phyloP scores from a whole-genome alignment of 2,329 filamentous ascomycete species.

The Cadophora sp. region DNA sequence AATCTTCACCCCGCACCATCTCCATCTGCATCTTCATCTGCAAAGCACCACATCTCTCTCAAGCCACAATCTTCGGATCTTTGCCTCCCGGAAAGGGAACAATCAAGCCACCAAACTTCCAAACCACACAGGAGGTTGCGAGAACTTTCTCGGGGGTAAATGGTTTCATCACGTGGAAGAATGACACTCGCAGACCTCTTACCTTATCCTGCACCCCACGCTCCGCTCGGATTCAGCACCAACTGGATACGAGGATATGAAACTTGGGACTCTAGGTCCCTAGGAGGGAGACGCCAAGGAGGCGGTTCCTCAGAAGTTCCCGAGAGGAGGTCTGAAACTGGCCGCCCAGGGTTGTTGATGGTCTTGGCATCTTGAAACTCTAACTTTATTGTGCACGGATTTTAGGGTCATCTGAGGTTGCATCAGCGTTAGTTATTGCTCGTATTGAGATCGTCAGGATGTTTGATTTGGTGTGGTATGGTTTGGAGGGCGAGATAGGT shows the following conservation, averaged over 20 bases:
- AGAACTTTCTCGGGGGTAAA: neutral
- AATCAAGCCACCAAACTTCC: neutral
- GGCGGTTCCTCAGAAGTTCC: neutral
- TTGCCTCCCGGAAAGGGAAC: neutral
- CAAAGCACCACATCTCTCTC: neutral
- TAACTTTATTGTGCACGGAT: neutral
- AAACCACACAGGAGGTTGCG: neutral
- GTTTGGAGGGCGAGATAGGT: neutral
- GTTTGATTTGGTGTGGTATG: neutral
- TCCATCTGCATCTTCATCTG: neutral
- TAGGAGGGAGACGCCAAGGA: neutral
- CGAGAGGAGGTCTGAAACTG: neutral
- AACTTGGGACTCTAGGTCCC: neutral
- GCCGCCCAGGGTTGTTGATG: neutral
- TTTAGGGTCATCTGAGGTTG: neutral
- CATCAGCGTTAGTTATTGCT: neutral
- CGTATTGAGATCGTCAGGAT: neutral
- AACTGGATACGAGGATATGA: neutral
- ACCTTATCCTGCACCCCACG: neutral
- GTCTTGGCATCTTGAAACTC: slow-evolving; percentile 9
- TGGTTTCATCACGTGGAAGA: neutral
- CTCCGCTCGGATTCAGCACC: neutral
- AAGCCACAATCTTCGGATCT: neutral
- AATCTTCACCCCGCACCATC: neutral
- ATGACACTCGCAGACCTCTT: neutral